Conservation (phyloP, 2,329 filamentous ascomycete species). For the Tolypocladium paradoxum region DNA sequence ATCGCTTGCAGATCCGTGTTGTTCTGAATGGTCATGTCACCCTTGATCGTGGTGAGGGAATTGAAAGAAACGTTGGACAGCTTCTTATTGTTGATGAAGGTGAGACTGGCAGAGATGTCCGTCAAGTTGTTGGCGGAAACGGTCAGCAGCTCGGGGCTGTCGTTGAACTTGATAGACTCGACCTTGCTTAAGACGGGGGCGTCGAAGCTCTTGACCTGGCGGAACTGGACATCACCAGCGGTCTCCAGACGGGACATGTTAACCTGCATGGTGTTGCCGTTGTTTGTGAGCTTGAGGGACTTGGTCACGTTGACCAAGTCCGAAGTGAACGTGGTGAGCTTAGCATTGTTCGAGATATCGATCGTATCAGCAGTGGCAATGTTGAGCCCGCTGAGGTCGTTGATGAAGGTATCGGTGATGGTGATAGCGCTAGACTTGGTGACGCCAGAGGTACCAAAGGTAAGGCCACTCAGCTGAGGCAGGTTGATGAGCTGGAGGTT, state of each 20-base stretch:
- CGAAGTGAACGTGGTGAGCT: conserved; percentile 65
- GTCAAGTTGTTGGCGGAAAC: conserved; percentile 44
- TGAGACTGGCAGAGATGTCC: conserved; percentile 45
- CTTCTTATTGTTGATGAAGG: conserved; percentile 51
- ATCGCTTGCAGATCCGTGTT: conserved; percentile 65
- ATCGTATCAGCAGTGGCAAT: conserved; percentile 61
- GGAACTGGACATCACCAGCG: conserved; percentile 41
- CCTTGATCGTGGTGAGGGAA: conserved; percentile 54
- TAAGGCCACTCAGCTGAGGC: conserved; percentile 41
- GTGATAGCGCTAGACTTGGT: conserved; percentile 55
- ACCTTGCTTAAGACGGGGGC: conserved; percentile 64
- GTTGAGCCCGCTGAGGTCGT: conserved; percentile 69
- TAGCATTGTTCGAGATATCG: conserved; percentile 83
- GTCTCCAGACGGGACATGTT: conserved; percentile 68
- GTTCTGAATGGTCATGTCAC: conserved; percentile 80
- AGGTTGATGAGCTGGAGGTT: conserved; percentile 64
- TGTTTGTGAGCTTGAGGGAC: conserved; percentile 64
- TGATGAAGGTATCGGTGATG: conserved; percentile 81
- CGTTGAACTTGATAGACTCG: conserved; percentile 68
- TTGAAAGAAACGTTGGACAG: conserved; percentile 70
- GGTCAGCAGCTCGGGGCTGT: conserved; percentile 63
- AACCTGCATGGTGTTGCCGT: conserved; percentile 61
- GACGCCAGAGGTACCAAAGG: conserved; percentile 45
- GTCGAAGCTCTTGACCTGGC: conserved; percentile 64
- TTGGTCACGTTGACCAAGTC: conserved; percentile 66